Base-by-base conservation (phyloP, 192 early-diverging fungal genomes). In the Piromyces finnis region DNA sequence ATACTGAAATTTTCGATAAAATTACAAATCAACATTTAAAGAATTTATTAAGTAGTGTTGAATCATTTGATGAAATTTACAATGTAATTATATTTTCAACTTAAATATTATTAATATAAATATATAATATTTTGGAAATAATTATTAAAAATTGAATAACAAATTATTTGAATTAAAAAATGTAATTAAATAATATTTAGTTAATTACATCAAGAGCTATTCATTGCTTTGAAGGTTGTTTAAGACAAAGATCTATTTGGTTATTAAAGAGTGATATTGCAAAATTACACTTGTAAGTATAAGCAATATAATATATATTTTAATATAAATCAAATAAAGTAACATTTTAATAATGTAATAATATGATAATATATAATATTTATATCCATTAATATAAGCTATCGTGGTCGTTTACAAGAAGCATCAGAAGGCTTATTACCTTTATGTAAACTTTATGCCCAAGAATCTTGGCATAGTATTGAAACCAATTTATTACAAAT, bases 201-300 rank as follows among this genome's bases (percentile, higher is more conserved):
- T 84, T 83, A 28, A 80, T 94, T 11, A 93, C 91, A 36, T 86
- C 87, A 16, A 85, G 90, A 78, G 91, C 90, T 2, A 88, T 94
- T 77, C 92, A 87, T 51, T 86, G 91, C n/a, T 94, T 91, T 80
- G 91, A 95, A 83, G 83, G 79, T 16, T 91, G 91, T 80, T 82
- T 82, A 17, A 87, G 94, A 32, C 81, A 84, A 39, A 85, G 91
- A 79, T 91, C 92, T 7, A 87, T 89, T 3, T 79, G 89, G 29
- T 85, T 90, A 30, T 78, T 95, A 28, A 92, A 92, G 78, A 88
- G 90, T 3, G 95, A 96, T 82, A 89, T 95, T 68, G 94, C 94
- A 4, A 84, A 88, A 11, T 83, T 96, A 12, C 87, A 92, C 84
- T 95, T 89, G 94, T 94, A 90, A 84, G 90, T 82, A 29, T 28